phyloP scores from a whole-genome alignment of 2,329 filamentous ascomycete species.

The Pezicula rhizophila region DNA sequence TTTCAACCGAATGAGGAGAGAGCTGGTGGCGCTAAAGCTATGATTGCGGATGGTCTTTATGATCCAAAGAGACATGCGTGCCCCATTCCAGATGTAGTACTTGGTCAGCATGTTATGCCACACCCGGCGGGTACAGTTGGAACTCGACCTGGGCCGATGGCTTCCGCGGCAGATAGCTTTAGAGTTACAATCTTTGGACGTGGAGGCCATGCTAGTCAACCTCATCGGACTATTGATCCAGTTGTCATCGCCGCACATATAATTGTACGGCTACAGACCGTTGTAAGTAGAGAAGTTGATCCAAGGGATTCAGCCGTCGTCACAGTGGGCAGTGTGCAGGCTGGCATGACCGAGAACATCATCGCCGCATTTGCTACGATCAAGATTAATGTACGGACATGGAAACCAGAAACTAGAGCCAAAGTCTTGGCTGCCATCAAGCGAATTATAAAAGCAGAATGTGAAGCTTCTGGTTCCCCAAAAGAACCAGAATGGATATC shows the following conservation, averaged over 20 bases:
- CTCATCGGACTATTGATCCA: slow-evolving; percentile 40
- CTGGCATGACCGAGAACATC: slow-evolving; percentile 38
- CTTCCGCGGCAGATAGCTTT: slow-evolving; percentile 31
- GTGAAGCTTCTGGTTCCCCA: slow-evolving; percentile 35
- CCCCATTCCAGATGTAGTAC: slow-evolving; percentile 47
- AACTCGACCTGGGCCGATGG: slow-evolving; percentile 26
- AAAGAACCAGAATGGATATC: slow-evolving; percentile 10
- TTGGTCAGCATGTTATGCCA: slow-evolving; percentile 48
- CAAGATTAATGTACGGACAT: slow-evolving; percentile 35
- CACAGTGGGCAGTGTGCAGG: slow-evolving; percentile 36
- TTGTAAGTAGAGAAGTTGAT: slow-evolving; percentile 33
- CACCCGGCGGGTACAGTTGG: slow-evolving; percentile 31
- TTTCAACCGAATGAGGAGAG: slow-evolving; percentile 67
- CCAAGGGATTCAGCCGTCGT: slow-evolving; percentile 37
- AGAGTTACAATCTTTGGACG: slow-evolving; percentile 33
- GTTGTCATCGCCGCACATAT: slow-evolving; percentile 36
- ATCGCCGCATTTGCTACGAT: slow-evolving; percentile 37
- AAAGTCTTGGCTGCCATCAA: slow-evolving; percentile 31
- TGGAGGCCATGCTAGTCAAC: slow-evolving; percentile 36
- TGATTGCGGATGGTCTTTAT: slow-evolving; percentile 55
- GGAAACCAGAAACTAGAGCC: slow-evolving; percentile 25
- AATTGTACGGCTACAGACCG: slow-evolving; percentile 33
- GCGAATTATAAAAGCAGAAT: slow-evolving; percentile 46
- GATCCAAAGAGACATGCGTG: slow-evolving; percentile 31
- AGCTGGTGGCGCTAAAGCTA: slow-evolving; percentile 54